phyloP scores from a whole-genome alignment of 225 moss, liverwort and hornwort genomes.

The Physcomitrium patens region DNA sequence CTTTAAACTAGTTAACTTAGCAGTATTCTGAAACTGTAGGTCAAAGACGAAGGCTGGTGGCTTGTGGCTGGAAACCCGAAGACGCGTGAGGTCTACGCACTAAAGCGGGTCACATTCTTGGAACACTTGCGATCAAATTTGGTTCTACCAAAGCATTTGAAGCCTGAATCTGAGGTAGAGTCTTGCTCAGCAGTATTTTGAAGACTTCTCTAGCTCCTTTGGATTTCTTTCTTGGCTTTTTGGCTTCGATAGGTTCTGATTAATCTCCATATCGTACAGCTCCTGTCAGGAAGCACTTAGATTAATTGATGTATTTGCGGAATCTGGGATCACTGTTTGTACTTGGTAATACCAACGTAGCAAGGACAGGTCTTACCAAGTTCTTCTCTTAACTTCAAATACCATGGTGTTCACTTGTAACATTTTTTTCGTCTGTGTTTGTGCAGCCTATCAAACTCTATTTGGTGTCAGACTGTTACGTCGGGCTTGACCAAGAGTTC shows the following conservation, averaged over 20 bases:
- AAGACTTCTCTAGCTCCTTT: background rate
- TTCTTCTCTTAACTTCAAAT: background rate
- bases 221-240: slow-evolving; percentile 2
- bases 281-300: slow-evolving; percentile 27
- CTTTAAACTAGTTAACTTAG: slow-evolving; percentile 8
- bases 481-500: slow-evolving; percentile 65
- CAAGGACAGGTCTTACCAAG: slow-evolving; percentile 4
- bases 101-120: slow-evolving; percentile 87
- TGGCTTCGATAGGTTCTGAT: slow-evolving; percentile 15
- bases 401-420: slow-evolving; percentile 13
- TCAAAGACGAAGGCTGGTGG: slow-evolving; percentile 99
- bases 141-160: slow-evolving; percentile 62
- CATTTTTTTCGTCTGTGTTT: slow-evolving; percentile 19
- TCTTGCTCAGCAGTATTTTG: background rate
- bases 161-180: slow-evolving; percentile 56
- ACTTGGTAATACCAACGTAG: background rate
- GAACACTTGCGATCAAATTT: slow-evolving; percentile 72
- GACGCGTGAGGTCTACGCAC: slow-evolving; percentile 77
- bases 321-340: slow-evolving; percentile 1
- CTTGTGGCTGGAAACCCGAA: slow-evolving; percentile 83
- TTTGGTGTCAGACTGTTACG: slow-evolving; percentile 63
- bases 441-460: slow-evolving; percentile 63
- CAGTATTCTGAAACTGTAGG: slow-evolving; percentile 48
- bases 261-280: background rate
- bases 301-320: slow-evolving; percentile 15